Evolutionary conservation across 1,139 yeast species (phyloP).

Genomic region (Pneumocystis jirovecii): DNA sequence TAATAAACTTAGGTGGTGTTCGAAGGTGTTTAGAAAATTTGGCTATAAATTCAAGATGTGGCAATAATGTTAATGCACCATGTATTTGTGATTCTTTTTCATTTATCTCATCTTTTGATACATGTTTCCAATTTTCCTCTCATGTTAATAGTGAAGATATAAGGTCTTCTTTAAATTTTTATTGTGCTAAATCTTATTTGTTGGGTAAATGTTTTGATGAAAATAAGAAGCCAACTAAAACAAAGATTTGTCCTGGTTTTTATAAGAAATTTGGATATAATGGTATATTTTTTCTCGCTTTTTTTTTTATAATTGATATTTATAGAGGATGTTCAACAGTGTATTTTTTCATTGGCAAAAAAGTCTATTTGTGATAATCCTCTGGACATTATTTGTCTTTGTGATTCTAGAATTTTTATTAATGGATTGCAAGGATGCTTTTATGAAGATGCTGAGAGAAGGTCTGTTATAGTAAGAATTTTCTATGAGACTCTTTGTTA

Average conservation of each 20-base stretch:
- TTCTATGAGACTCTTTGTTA: background rate
- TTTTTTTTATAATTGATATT: background rate
- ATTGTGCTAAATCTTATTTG: background rate
- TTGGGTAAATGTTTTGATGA: background rate
- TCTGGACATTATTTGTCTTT: background rate
- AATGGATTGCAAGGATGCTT: background rate
- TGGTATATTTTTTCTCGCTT: background rate
- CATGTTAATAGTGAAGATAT: background rate
- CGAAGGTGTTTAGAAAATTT: background rate
- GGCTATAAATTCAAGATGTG: background rate
- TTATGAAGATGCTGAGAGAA: background rate
- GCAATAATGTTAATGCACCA: background rate
- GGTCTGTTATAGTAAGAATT: background rate
- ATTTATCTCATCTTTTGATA: background rate
- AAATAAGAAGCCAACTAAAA: background rate
- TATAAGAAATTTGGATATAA: background rate
- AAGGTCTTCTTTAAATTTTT: background rate
- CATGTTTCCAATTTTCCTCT: background rate
- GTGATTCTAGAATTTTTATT: background rate
- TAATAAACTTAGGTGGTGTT: background rate
- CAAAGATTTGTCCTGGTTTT: background rate
- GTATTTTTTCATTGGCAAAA: background rate
- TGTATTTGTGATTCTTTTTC: background rate
- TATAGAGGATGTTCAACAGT: background rate
- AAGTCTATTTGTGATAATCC: background rate